These are phyloP conservation scores for Uncinocarpus reesii DNA, from an alignment of 2,329 filamentous ascomycete species.

Conservation along the genomic window DNA sequence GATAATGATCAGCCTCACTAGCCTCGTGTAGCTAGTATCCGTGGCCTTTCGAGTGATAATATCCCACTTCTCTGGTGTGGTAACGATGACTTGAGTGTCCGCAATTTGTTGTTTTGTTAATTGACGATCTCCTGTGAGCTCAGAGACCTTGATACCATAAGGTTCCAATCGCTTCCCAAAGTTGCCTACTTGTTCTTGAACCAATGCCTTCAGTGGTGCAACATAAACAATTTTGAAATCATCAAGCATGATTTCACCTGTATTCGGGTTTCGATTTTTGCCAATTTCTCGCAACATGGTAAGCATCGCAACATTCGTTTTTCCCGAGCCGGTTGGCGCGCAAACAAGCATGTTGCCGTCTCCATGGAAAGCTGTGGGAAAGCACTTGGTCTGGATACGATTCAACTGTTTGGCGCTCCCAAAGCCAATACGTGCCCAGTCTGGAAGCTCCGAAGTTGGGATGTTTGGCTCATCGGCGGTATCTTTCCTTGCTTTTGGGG, in stretches of 20 bases:
- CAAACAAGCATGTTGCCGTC: constrained; percentile 98
- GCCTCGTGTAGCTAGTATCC: constrained; percentile 89
- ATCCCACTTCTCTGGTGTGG: constrained; percentile 97
- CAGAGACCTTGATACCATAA: constrained; percentile 86
- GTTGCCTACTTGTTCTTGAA: constrained; percentile 96
- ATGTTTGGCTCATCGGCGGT: constrained; percentile 65
- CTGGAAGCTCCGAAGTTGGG: constrained; percentile 76
- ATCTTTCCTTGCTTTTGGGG: constrained; percentile 77
- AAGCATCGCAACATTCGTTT: constrained; percentile 97
- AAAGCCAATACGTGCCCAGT: constrained; percentile 83
- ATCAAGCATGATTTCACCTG: constrained; percentile 89
- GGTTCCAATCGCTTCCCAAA: constrained; percentile 84
- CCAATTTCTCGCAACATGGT: constrained; percentile 93
- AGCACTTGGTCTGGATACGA: constrained; percentile 91
- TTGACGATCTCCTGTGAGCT: constrained; percentile 93
- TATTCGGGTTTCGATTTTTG: constrained; percentile 79
- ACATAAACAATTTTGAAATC: constrained; percentile 99
- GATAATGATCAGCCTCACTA: constrained; percentile 93
- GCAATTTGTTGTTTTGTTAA: constrained; percentile 97
- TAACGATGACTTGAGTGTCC: constrained; percentile 96
- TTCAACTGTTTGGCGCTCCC: constrained; percentile 79
- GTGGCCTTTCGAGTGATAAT: constrained; percentile 97
- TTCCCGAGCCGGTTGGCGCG: constrained; percentile 91
- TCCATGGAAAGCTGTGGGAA: constrained; percentile 76
- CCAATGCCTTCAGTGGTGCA: constrained; percentile 85